A percentile compares a stretch with the other conserved stretches of the same genome.
These are phyloP conservation scores for Schwanniomyces sp. DNA, from an alignment of 805 yeast species.

Conservation along the genomic window DNA sequence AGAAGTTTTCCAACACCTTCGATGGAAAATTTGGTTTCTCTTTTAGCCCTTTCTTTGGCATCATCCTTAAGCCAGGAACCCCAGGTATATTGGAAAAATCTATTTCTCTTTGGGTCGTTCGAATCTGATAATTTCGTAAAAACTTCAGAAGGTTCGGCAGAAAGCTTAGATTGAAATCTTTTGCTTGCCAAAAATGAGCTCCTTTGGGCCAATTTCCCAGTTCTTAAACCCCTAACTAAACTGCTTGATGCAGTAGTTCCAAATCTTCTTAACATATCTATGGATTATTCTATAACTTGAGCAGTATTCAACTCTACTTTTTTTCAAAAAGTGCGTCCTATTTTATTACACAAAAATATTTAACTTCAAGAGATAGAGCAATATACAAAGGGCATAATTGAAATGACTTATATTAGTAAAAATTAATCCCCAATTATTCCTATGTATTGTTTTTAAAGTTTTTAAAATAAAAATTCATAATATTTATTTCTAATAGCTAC, in stretches of 20 bases:
- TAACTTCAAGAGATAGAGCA: neutral
- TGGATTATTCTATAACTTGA: neutral
- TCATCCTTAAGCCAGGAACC: slow-evolving; percentile 93
- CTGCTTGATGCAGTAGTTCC: neutral
- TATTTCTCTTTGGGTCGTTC: slow-evolving; percentile 63
- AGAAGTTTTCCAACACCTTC: slow-evolving; percentile 67
- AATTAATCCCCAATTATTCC: too few relatives aligned
- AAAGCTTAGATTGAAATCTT: slow-evolving; percentile 8
- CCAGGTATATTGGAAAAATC: slow-evolving; percentile 88
- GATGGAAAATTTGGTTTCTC: slow-evolving; percentile 80
- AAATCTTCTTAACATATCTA: slow-evolving; percentile 1
- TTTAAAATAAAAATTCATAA: too few relatives aligned
- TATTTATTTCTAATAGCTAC: too few relatives aligned
- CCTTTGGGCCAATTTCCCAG: neutral
- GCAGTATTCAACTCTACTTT: neutral
- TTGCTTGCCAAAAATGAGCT: neutral
- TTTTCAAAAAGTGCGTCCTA: neutral
- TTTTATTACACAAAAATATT: neutral
- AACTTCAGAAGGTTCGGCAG: slow-evolving; percentile 34
- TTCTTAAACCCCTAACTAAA: neutral
- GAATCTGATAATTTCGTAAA: slow-evolving; percentile 59
- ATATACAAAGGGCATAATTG: too few relatives aligned
- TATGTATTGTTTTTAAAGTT: too few relatives aligned
- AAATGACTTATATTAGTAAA: too few relatives aligned
- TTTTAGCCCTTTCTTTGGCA: slow-evolving; percentile 64